A percentile compares a stretch with the other conserved stretches of the same genome.
phyloP scores from a whole-genome alignment of 441 rosid genomes.

The Mallotus japonicus region DNA sequence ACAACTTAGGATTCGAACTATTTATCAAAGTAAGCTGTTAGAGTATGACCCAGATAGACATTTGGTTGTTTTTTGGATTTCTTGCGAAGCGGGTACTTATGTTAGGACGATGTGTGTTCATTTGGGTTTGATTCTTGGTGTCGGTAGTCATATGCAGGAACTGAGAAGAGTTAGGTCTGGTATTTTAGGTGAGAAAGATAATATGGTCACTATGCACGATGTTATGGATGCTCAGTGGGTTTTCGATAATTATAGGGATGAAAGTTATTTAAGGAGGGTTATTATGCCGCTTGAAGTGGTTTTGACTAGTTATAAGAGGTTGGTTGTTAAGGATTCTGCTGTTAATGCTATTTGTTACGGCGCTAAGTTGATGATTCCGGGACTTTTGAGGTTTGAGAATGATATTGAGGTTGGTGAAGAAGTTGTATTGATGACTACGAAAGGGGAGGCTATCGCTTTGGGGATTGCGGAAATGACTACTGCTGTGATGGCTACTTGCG shows the following conservation, averaged over 20 bases:
- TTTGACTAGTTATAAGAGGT: constrained; percentile 85
- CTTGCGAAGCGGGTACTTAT: constrained; percentile 94
- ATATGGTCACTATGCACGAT: constrained; percentile 96
- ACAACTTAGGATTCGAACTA: constrained; percentile 88
- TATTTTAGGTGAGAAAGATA: constrained; percentile 80
- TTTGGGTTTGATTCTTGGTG: constrained; percentile 84
- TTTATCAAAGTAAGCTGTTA: constrained; percentile 77
- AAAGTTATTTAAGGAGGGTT: constrained; percentile 73
- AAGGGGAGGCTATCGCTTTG: constrained; percentile 87
- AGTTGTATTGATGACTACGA: constrained; percentile 86
- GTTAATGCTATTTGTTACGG: constrained; percentile 94
- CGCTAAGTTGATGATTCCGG: constrained; percentile 92
- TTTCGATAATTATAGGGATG: constrained; percentile 60
- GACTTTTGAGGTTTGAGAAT: constrained; percentile 82
- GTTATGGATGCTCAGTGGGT: constrained; percentile 89
- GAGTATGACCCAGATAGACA: constrained; percentile 80
- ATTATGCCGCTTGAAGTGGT: constrained; percentile 87
- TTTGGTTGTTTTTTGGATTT: constrained; percentile 93
- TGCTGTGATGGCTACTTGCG: constrained; percentile 90
- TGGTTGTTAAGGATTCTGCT: constrained; percentile 87
- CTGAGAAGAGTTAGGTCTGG: constrained; percentile 92
- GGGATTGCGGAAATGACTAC: constrained; percentile 98
- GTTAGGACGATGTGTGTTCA: constrained; percentile 93
- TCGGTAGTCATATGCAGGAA: constrained; percentile 96
- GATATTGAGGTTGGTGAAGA: constrained; percentile 87